phyloP scores from a whole-genome alignment of 805 yeast species.

The Metschnikowia noctiluminum region DNA sequence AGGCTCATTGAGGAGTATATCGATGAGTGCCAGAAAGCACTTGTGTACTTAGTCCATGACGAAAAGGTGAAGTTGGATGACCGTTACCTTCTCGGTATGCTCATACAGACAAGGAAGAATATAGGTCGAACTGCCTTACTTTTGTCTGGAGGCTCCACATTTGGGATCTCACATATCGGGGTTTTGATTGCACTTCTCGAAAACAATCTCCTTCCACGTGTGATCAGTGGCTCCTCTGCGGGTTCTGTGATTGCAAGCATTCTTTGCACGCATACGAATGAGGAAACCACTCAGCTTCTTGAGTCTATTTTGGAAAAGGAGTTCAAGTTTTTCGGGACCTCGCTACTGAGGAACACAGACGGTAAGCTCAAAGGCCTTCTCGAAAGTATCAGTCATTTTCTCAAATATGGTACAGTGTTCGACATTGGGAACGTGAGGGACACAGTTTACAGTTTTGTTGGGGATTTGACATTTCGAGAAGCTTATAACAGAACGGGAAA shows the following conservation, averaged over 20 bases:
- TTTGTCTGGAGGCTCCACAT: slow-evolving; percentile 94
- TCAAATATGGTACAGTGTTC: slow-evolving; percentile 87
- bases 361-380: slow-evolving; percentile 49
- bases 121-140: slow-evolving; percentile 93
- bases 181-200: slow-evolving; percentile 78
- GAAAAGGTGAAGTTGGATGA: slow-evolving; percentile 54
- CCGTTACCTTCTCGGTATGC: slow-evolving; percentile 66
- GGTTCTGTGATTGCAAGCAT: slow-evolving; percentile 94
- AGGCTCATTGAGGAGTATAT: slow-evolving; percentile 77
- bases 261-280: slow-evolving; percentile 73
- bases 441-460: slow-evolving; percentile 76
- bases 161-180: slow-evolving; percentile 91
- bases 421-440: slow-evolving; percentile 67
- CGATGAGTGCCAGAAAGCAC: slow-evolving; percentile 60
- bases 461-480: slow-evolving; percentile 89
- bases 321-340: slow-evolving; percentile 47
- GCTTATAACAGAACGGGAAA: slow-evolving; percentile 93
- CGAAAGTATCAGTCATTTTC: slow-evolving; percentile 45
- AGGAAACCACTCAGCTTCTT: slow-evolving; percentile 60
- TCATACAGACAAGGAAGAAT: slow-evolving; percentile 83
- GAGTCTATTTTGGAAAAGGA: slow-evolving; percentile 57
- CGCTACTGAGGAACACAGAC: slow-evolving; percentile 29
- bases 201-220: slow-evolving; percentile 72
- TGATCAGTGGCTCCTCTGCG: slow-evolving; percentile 91
- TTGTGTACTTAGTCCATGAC: slow-evolving; percentile 39